Evolutionary conservation across 2,329 filamentous ascomycete genomes (phyloP).

Genomic region (Phialocephala sp.): DNA sequence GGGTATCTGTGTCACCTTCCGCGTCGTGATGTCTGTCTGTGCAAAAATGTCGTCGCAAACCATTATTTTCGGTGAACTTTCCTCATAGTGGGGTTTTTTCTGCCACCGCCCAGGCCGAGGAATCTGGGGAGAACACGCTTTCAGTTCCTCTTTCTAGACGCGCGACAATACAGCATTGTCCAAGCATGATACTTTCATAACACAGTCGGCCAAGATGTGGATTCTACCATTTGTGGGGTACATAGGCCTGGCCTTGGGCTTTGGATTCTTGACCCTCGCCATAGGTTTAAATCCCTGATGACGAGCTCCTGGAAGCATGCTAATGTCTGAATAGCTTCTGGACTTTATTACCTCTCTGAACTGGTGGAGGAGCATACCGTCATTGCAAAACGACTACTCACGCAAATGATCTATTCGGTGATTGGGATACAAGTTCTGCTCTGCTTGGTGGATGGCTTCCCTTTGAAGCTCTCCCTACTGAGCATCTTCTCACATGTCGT

Average conservation of each 20-base stretch:
- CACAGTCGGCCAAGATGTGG: constrained; percentile 65
- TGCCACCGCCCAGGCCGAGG: constrained; percentile 14
- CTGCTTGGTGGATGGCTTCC: constrained; percentile 83
- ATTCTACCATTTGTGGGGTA: constrained; percentile 93
- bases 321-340: constrained; percentile 69
- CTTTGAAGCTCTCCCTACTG: constrained; percentile 73
- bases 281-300: constrained; percentile 66
- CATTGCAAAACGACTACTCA: constrained; percentile 84
- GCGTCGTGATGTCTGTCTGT: too few relatives aligned
- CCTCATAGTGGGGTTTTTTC: constrained; percentile 22
- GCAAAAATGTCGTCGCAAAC: constrained; percentile 1
- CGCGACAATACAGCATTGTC: constrained; percentile 15
- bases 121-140: constrained; percentile 8
- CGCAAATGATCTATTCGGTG: constrained; percentile 81
- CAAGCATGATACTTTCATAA: constrained; percentile 39
- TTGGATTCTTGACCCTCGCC: constrained; percentile 90
- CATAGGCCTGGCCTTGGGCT: constrained; percentile 83
- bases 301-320: constrained; percentile 17
- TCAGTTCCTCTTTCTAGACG: constrained; percentile 13
- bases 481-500: constrained; percentile 82
- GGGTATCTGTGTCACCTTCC: background rate
- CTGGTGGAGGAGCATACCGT: constrained; percentile 98
- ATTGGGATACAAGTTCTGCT: constrained; percentile 77
- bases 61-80: background rate
- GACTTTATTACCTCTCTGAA: constrained; percentile 97